Conservation (phyloP, 306 rosid genomes). For the Rosa lucieae region DNA sequence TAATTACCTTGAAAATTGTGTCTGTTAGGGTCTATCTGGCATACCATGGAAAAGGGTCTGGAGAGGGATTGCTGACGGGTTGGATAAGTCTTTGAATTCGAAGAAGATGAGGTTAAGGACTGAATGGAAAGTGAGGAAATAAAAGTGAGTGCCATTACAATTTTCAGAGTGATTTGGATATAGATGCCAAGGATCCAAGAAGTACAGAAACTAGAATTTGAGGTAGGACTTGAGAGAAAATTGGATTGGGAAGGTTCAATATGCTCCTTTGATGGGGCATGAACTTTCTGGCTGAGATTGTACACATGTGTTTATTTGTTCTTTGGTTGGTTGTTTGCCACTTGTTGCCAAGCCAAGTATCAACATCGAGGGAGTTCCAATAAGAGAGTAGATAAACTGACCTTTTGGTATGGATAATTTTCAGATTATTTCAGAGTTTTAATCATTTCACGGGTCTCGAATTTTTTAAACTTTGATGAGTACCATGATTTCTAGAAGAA, state of each 20-base stretch:
- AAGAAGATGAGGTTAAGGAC: constrained; percentile 34
- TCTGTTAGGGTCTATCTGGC: constrained; percentile 35
- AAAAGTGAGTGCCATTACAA: constrained; percentile 55
- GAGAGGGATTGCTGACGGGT: constrained; percentile 26
- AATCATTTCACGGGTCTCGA: too few species aligned
- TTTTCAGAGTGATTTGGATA: background rate
- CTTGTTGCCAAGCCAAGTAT: background rate
- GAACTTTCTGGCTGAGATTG: background rate
- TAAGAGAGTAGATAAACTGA: background rate
- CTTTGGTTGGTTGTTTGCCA: constrained; percentile 10
- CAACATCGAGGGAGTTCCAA: background rate
- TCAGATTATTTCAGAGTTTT: background rate
- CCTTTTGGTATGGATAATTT: background rate
- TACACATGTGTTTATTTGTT: constrained; percentile 11
- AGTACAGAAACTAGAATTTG: background rate
- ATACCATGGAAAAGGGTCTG: constrained; percentile 35
- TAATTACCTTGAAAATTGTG: constrained; percentile 26
- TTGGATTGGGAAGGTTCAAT: constrained; percentile 17
- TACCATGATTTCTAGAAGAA: too few species aligned
- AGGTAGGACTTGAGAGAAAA: constrained; percentile 1
- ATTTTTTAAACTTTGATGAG: too few species aligned
- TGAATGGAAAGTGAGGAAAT: constrained; percentile 48
- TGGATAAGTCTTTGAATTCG: constrained; percentile 32
- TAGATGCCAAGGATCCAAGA: background rate
- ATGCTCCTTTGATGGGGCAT: background rate